Conservation (phyloP, 768 basidiomycete genomes). For the Strobilomyces dryophilus region DNA sequence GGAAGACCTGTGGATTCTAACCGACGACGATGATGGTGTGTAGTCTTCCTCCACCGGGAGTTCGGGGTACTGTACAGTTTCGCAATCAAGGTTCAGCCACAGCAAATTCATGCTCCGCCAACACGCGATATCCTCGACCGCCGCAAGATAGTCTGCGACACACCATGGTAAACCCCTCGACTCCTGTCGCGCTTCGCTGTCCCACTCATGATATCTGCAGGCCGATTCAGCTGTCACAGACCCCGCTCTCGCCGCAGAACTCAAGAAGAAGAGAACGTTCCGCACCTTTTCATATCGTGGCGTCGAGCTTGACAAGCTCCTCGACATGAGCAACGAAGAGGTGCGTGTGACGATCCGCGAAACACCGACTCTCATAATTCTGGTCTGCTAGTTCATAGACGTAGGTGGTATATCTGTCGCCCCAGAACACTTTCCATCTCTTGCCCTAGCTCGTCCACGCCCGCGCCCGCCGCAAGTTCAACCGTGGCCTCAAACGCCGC, state of each 20-base stretch:
- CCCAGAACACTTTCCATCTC: neutral
- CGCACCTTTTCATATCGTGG: slow-evolving; percentile 99
- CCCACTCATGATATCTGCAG: slow-evolving; percentile 34
- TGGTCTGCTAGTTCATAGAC: slow-evolving; percentile 63
- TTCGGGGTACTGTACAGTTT: slow-evolving; percentile 58
- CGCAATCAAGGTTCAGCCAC: slow-evolving; percentile 41
- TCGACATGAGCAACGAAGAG: slow-evolving; percentile 94
- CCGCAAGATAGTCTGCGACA: slow-evolving; percentile 25
- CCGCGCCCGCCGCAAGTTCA: slow-evolving; percentile 97
- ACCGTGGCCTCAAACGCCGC: slow-evolving; percentile 96
- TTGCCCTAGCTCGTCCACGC: slow-evolving; percentile 84
- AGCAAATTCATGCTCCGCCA: slow-evolving; percentile 30
- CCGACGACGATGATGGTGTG: slow-evolving; percentile 55
- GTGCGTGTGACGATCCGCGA: slow-evolving; percentile 41
- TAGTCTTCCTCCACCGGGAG: slow-evolving; percentile 3
- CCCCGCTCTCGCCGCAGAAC: slow-evolving; percentile 88
- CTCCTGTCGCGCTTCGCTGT: neutral
- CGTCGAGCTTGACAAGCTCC: slow-evolving; percentile 95
- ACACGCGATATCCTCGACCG: slow-evolving; percentile 19
- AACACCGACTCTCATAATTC: neutral
- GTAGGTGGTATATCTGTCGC: slow-evolving; percentile 39
- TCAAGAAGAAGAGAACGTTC: slow-evolving; percentile 99
- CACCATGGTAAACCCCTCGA: slow-evolving; percentile 30
- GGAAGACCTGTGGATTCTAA: slow-evolving; percentile 96
- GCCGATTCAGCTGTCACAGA: slow-evolving; percentile 85